Percentiles rank a stretch among this genome's conserved stretches.
These are phyloP conservation scores for Bonia amplexicaulis DNA, from an alignment of 176 grass and related monocot species.

Conservation along the genomic window DNA sequence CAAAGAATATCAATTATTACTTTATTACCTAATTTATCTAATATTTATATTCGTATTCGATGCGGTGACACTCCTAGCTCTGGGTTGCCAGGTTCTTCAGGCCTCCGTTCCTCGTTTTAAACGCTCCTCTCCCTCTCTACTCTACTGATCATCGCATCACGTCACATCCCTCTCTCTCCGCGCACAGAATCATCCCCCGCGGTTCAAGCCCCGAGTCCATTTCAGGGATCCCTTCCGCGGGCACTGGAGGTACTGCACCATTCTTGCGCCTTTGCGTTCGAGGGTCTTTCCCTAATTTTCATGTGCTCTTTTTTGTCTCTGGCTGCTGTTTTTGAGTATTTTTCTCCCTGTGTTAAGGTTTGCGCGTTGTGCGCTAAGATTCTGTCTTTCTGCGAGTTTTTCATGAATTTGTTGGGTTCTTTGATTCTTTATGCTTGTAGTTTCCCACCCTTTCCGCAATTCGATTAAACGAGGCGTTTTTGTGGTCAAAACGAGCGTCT, in stretches of 20 bases:
- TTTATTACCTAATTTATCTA: too few relatives aligned
- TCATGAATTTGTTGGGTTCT: background rate
- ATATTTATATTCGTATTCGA: too few relatives aligned
- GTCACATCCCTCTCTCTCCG: background rate
- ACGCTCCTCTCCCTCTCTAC: constrained; percentile 3
- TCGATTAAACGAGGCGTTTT: background rate
- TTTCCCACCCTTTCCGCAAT: background rate
- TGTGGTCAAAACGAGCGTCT: background rate
- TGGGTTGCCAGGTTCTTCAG: background rate
- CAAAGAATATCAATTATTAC: too few relatives aligned
- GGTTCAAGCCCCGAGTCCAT: background rate
- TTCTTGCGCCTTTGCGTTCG: background rate
- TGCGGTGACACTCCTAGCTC: too few relatives aligned
- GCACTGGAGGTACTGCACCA: constrained; percentile 8
- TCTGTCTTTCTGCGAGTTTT: background rate
- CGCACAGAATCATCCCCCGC: background rate
- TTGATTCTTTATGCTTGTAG: background rate
- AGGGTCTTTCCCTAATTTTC: background rate
- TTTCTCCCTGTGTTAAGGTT: background rate
- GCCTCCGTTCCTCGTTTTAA: constrained; percentile 32
- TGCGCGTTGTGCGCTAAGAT: too few relatives aligned
- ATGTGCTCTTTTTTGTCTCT: background rate
- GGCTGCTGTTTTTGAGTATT: background rate
- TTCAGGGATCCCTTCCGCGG: background rate
- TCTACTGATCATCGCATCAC: background rate